Percentiles rank a stretch among this genome's conserved stretches.
These are phyloP conservation scores for Persicaria maculosa DNA, from an alignment of 148 eudicot species.

Conservation along the genomic window DNA sequence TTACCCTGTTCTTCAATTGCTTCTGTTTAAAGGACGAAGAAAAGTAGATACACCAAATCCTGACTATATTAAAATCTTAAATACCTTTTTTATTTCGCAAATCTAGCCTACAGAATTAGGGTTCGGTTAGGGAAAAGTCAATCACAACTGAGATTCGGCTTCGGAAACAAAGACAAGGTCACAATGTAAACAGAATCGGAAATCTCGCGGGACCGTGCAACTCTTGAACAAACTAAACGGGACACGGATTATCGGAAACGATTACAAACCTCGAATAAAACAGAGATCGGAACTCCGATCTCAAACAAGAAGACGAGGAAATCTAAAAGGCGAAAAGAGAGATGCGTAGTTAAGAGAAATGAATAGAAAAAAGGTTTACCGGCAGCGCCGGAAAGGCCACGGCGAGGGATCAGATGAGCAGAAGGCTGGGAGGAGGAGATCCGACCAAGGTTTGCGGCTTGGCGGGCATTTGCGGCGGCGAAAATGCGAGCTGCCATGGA, in stretches of 20 bases:
- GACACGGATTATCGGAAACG: not conserved
- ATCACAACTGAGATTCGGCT: not conserved
- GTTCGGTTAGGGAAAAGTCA: not conserved
- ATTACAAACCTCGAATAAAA: not conserved
- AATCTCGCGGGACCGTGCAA: not conserved
- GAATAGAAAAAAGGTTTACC: constrained; percentile 17
- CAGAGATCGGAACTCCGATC: not conserved
- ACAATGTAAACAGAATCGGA: not conserved
- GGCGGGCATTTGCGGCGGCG: constrained; percentile 32
- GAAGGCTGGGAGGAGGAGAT: constrained; percentile 20
- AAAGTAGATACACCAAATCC: not conserved
- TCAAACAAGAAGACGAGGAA: not conserved
- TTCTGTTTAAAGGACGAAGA: not conserved
- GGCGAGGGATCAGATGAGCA: constrained; percentile 28
- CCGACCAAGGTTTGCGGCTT: constrained; percentile 17
- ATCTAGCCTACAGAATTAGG: not conserved
- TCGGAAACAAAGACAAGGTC: not conserved
- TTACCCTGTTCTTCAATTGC: not conserved
- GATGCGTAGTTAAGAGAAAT: not conserved
- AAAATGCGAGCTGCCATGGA: constrained; percentile 28
- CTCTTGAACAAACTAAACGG: not conserved
- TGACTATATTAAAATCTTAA: not conserved
- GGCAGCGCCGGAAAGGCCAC: constrained; percentile 37
- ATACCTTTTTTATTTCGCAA: not conserved
- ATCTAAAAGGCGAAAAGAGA: not conserved